Evolutionary conservation across 495 filamentous ascomycete genomes (phyloP), one percentile per base, ranked within the genome.

Genomic region (Bryoglossum gracile): DNA sequence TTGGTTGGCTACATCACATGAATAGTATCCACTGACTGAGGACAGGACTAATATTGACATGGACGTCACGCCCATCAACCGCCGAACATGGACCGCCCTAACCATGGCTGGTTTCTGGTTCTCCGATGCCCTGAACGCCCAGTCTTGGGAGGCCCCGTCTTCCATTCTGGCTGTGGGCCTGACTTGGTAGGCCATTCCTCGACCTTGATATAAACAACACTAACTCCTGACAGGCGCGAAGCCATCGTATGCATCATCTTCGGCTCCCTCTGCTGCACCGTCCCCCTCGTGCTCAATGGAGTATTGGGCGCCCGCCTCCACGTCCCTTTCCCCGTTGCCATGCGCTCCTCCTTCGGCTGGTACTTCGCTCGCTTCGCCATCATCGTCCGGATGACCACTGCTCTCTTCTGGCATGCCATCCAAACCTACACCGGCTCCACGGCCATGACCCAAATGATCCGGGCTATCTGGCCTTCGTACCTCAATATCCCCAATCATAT

Each of bases 91-190:
- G 71, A 59, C 67, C 1, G 54, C 63, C 4, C 62, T 57, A 53
- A 69, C 68, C 26, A 62, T 73, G 45, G 58, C 70, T n/a, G 71
- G 71, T 13, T 74, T 64, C 52, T 74, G 71, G 71, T 65, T 70
- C 54, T 64, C 60, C 9, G 71, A 74, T 62, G 64, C 65, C 19
- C 51, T 74, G 51, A 68, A 67, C 48, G 67, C 66, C 17, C 68
- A 70, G 48, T 51, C 57, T 46, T 68, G 68, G 68, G 62, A 64
- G 57, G 60, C 59, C 8, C 62, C 67, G n/a, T 61, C 63, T 21
- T 64, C 63, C 25, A 70, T 75, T 51, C 67, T 77, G 38, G 68
- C 72, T 24, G 62, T 73, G 16, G 73, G 73, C 13, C 55, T 77
- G 35, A 73, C 71, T 9, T 77, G 68, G 69, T 64, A 13, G 53